Base-by-base conservation (phyloP, 345 rosid species). In the Camelina neglecta region DNA sequence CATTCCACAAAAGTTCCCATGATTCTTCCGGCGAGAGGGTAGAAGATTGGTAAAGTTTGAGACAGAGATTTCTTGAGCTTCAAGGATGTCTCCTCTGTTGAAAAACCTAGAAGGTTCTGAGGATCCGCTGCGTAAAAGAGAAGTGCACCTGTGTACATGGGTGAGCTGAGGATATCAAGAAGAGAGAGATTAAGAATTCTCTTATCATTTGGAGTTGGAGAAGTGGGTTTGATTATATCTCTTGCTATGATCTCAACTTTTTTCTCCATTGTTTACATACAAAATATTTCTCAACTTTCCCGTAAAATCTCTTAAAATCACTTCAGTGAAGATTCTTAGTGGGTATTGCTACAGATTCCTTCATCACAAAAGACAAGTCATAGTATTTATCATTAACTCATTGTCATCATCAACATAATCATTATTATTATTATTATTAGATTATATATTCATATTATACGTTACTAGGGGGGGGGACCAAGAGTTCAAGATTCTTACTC, bases 51-150 rank as follows among this genome's bases (percentile, higher is more conserved):
- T 53, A 85, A 69, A 18, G 79, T 72, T 59, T 76, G 50, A 0
- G 92, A 83, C 24, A 87, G 67, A 5, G 92, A 85, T 75, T 20
- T 48, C 81, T 85, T 85, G 7, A 79, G 83, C 72, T 35, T 35
- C 33, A 72, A 18, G 65, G 71, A 67, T 39, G 50, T 60, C 38
- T 65, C 73, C 13, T 67, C 65, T 51, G 67, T 50, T 8, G 78
- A 73, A 73, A 36, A 72, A 71, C 44, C n/a, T 12, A 65, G 45
- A 51, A 59, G 26, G 53, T 55, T 71, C 5, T 64, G 72, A 21
- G 67, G 51, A 56, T 61, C 11, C 1, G 70, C 55, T 16, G 78
- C 10, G 75, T 79, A 79, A 49, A 62, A 79, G 41, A 74, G 79
- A 63, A 79, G 71, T 18, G 78, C 61, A 0, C 78, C 78, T 24